phyloP scores from a whole-genome alignment of 208 protist species.

The Trypanosomatidae sp. region DNA sequence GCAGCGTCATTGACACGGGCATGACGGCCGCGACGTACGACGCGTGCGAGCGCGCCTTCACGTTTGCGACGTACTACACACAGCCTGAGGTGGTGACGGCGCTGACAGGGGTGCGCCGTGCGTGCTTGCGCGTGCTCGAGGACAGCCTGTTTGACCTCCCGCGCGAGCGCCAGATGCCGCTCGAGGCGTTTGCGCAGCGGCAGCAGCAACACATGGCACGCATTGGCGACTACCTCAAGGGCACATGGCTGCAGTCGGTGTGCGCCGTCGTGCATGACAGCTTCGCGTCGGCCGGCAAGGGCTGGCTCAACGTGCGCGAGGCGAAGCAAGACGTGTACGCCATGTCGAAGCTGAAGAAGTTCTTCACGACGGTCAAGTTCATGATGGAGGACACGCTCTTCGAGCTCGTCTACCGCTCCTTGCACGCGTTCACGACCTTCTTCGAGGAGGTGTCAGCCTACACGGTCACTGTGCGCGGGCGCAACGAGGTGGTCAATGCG shows the following conservation, averaged over 20 bases:
- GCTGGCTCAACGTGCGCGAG: conserved; percentile 96
- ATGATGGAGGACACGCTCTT: conserved; percentile 96
- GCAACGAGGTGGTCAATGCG: conserved; percentile 79
- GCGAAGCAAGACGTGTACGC: conserved; percentile 93
- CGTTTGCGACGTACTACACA: conserved; percentile 90
- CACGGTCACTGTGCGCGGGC: conserved; percentile 74
- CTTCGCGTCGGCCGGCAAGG: conserved; percentile 92
- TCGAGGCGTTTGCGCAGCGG: conserved; percentile 70
- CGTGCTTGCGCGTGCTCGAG: conserved; percentile 86
- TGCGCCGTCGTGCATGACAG: conserved; percentile 75
- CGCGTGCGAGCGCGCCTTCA: conserved; percentile 70
- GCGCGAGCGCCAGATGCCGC: conserved; percentile 81
- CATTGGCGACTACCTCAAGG: conserved; percentile 75
- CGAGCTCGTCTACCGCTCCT: conserved; percentile 83
- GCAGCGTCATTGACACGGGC: conserved; percentile 47
- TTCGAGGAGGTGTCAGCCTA: conserved; percentile 88
- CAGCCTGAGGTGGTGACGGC: conserved; percentile 88
- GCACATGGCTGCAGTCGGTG: conserved; percentile 83
- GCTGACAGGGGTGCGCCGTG: conserved; percentile 73
- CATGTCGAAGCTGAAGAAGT: conserved; percentile 96
- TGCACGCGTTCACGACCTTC: conserved; percentile 79
- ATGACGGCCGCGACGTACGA: conserved; percentile 51
- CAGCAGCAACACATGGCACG: conserved; percentile 68
- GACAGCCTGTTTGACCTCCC: conserved; percentile 83
- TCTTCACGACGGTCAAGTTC: conserved; percentile 94